Conservation (phyloP, 805 yeast species). For the Suhomyces sp. region DNA sequence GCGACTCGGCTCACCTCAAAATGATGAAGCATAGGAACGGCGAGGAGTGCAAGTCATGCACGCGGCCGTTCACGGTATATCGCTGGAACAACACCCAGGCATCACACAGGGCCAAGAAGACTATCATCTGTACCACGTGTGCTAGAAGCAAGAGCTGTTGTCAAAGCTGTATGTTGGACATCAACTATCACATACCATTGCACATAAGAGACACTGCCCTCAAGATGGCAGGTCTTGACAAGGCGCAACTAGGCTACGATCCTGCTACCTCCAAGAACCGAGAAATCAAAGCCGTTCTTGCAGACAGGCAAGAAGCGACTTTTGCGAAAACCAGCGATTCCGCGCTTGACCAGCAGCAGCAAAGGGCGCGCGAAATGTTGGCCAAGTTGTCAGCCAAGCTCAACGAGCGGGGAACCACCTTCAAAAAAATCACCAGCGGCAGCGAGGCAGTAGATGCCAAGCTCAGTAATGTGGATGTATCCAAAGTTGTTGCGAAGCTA, state of each 20-base stretch:
- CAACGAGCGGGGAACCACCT: slow-evolving; percentile 7
- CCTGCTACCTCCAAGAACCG: slow-evolving; percentile 20
- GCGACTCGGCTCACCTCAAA: slow-evolving; percentile 60
- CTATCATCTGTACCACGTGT: slow-evolving; percentile 77
- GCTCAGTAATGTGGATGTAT: slow-evolving; percentile 41
- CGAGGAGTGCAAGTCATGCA: slow-evolving; percentile 81
- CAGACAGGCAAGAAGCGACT: slow-evolving; percentile 50
- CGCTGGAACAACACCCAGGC: slow-evolving; percentile 60
- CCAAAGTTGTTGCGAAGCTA: slow-evolving; percentile 53
- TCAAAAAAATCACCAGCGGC: slow-evolving; percentile 7
- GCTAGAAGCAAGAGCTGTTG: slow-evolving; percentile 79
- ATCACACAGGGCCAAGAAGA: slow-evolving; percentile 49
- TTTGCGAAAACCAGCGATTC: slow-evolving; percentile 27
- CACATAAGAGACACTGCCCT: slow-evolving; percentile 77
- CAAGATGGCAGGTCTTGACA: slow-evolving; percentile 56
- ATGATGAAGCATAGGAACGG: slow-evolving; percentile 71
- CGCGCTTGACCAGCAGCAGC: slow-evolving; percentile 13
- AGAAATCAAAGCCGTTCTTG: slow-evolving; percentile 39
- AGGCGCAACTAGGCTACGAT: slow-evolving; percentile 10
- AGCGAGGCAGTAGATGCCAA: slow-evolving; percentile 8
- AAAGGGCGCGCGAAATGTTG: slow-evolving; percentile 50
- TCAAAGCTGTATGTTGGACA: slow-evolving; percentile 81
- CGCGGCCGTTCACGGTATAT: slow-evolving; percentile 78
- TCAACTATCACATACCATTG: slow-evolving; percentile 77
- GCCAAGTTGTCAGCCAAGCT: slow-evolving; percentile 42